Conservation (phyloP, 2,329 filamentous ascomycete species). For the Talaromyces islandicus region DNA sequence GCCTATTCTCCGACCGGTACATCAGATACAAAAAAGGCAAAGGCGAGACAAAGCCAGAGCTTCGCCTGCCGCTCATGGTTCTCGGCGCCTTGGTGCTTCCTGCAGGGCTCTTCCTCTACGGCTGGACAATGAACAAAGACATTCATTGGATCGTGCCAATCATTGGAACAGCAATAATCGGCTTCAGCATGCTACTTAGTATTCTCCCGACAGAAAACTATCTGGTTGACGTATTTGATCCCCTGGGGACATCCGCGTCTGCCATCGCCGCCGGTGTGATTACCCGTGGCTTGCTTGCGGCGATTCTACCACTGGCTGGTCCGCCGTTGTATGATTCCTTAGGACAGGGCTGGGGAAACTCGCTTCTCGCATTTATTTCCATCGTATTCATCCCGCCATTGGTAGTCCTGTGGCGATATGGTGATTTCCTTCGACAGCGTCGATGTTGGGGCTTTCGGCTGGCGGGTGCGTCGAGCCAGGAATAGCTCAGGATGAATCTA, state of each 20-base stretch:
- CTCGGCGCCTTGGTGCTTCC: slow-evolving; percentile 15
- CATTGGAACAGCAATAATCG: slow-evolving; percentile 46
- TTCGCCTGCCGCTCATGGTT: slow-evolving; percentile 2
- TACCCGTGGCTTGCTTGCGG: slow-evolving; percentile 47
- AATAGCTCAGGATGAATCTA: too few species aligned
- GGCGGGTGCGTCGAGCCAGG: too few species aligned
- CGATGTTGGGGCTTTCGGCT: too few species aligned
- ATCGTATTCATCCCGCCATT: slow-evolving; percentile 38
- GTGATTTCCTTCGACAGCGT: slow-evolving; percentile 1
- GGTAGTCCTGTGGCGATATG: slow-evolving; percentile 21
- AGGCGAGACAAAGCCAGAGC: slow-evolving; percentile 6
- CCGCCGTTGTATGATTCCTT: slow-evolving; percentile 38
- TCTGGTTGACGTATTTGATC: slow-evolving; percentile 48
- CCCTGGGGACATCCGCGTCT: slow-evolving; percentile 30
- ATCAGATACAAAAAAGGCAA: neutral
- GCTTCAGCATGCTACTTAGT: slow-evolving; percentile 41
- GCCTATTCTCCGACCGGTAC: slow-evolving; percentile 32
- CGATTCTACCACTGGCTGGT: slow-evolving; percentile 54
- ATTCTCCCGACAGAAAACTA: slow-evolving; percentile 52
- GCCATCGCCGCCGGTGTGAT: slow-evolving; percentile 48
- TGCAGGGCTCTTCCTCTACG: slow-evolving; percentile 45
- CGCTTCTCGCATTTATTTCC: slow-evolving; percentile 48
- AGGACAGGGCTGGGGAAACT: slow-evolving; percentile 42
- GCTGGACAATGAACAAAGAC: slow-evolving; percentile 45
- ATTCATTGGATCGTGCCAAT: slow-evolving; percentile 53